A percentile compares a stretch with the other conserved stretches of the same genome.
phyloP scores from a whole-genome alignment of 2,329 filamentous ascomycete genomes.

The Nemania sp. region DNA sequence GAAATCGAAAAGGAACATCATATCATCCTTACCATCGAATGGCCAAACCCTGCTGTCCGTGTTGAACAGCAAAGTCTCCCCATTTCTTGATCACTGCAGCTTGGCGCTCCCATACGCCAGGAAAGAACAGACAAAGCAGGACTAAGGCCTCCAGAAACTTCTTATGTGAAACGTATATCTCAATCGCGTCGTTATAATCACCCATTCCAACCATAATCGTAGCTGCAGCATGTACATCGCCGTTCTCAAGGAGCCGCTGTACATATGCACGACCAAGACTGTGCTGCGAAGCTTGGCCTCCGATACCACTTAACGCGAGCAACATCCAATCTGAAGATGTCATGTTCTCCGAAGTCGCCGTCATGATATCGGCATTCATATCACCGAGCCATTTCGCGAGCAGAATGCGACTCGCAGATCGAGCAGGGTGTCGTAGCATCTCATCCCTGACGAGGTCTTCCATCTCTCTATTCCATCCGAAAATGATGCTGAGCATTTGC shows the following conservation, averaged over 20 bases:
- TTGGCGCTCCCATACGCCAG: constrained; percentile 90
- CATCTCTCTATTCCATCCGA: constrained; percentile 92
- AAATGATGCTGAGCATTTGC: constrained; percentile 94
- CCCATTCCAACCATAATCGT: constrained; percentile 94
- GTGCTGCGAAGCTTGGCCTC: constrained; percentile 80
- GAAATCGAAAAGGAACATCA: background rate
- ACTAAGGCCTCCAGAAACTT: constrained; percentile 94
- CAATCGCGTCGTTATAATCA: constrained; percentile 93
- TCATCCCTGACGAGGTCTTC: constrained; percentile 87
- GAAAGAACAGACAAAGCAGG: constrained; percentile 84
- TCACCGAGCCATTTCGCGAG: constrained; percentile 94
- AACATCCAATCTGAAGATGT: constrained; percentile 98
- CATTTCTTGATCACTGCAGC: constrained; percentile 90
- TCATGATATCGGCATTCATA: constrained; percentile 82
- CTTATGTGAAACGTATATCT: constrained; percentile 93
- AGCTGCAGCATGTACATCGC: constrained; percentile 90
- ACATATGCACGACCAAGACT: constrained; percentile 92
- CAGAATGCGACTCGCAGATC: constrained; percentile 83
- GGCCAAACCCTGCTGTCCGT: constrained; percentile 88
- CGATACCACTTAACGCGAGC: constrained; percentile 89
- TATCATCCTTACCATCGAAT: constrained; percentile 76
- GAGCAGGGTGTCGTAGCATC: constrained; percentile 76
- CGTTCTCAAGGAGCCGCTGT: constrained; percentile 87
- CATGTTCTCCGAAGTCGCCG: constrained; percentile 84
- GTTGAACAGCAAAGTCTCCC: constrained; percentile 90